phyloP scores from a whole-genome alignment of 164 flowering plant genomes.

The Vitis cinerea region DNA sequence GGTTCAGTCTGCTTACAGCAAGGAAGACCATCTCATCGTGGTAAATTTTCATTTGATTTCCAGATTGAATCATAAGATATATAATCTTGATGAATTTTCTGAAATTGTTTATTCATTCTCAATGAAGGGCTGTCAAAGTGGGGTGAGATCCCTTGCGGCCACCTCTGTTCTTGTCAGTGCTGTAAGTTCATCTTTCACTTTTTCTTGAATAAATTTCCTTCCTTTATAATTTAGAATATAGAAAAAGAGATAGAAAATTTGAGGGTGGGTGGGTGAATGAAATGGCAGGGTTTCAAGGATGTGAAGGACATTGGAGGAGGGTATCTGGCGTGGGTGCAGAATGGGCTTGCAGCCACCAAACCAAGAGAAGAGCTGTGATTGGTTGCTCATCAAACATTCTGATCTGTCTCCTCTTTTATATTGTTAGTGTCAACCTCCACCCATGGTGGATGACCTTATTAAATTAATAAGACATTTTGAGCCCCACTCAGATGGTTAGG shows the following conservation, averaged over 20 bases:
- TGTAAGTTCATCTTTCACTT: slow-evolving; percentile 36
- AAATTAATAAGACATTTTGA: too few species aligned
- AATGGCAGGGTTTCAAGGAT: slow-evolving; percentile 63
- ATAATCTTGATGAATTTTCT: not conserved
- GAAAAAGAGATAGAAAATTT: not conserved
- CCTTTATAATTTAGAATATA: too few species aligned
- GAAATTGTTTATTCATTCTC: not conserved
- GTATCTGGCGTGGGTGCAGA: slow-evolving; percentile 64
- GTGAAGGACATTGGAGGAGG: slow-evolving; percentile 88
- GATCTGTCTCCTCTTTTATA: too few species aligned
- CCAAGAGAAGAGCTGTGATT: slow-evolving; percentile 1
- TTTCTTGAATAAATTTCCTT: not conserved
- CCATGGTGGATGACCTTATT: too few species aligned
- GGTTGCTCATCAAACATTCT: too few species aligned
- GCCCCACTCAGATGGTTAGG: too few species aligned
- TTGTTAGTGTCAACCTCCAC: too few species aligned
- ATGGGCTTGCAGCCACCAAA: slow-evolving; percentile 29
- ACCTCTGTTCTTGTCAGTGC: slow-evolving; percentile 51
- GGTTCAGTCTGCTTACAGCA: slow-evolving; percentile 50
- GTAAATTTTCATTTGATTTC: slow-evolving; percentile 33
- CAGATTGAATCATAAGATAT: too few species aligned
- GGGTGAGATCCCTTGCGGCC: slow-evolving; percentile 72
- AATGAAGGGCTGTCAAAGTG: slow-evolving; percentile 76
- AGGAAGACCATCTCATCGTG: slow-evolving; percentile 72
- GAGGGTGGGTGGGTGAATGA: not conserved